Evolutionary conservation across 225 moss, liverwort and hornwort species (phyloP).

Genomic region (Straminergon stramineum): DNA sequence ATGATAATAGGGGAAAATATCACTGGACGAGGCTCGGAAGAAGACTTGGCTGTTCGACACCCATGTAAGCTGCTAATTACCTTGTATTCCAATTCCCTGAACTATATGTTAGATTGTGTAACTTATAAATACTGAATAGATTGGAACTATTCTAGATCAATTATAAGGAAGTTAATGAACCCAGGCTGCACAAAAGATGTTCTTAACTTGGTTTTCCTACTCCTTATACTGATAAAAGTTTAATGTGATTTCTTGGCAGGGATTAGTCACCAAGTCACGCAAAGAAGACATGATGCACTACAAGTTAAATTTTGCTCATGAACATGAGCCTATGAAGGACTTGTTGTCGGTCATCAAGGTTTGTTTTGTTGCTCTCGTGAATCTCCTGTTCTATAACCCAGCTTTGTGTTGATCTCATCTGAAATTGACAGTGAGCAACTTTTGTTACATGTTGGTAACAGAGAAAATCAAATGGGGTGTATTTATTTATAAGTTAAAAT

Average conservation of each 20-base stretch:
- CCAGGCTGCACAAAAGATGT: not conserved
- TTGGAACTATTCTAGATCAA: not conserved
- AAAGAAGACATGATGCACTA: constrained; percentile 45
- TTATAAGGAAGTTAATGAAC: not conserved
- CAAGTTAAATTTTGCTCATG: constrained; percentile 37
- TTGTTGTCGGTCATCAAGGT: constrained; percentile 34
- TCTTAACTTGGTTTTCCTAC: not conserved
- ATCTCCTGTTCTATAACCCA: not conserved
- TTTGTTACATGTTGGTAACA: no score
- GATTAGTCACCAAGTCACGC: constrained; percentile 36
- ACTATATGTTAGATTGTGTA: no score
- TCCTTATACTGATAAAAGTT: not conserved
- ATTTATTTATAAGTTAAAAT: no score
- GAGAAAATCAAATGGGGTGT: no score
- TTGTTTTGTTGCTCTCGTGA: not conserved
- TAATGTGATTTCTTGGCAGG: constrained; percentile 9
- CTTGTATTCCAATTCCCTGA: not conserved
- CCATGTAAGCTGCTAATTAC: constrained; percentile 12
- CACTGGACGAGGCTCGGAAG: constrained; percentile 34
- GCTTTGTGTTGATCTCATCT: not conserved
- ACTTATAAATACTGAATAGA: not conserved
- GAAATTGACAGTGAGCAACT: no score
- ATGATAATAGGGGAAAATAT: constrained; percentile 25
- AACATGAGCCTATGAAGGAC: constrained; percentile 20
- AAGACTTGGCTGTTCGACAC: constrained; percentile 51